Conservation (phyloP, 495 filamentous ascomycete genomes). For the Bacidia rubella region DNA sequence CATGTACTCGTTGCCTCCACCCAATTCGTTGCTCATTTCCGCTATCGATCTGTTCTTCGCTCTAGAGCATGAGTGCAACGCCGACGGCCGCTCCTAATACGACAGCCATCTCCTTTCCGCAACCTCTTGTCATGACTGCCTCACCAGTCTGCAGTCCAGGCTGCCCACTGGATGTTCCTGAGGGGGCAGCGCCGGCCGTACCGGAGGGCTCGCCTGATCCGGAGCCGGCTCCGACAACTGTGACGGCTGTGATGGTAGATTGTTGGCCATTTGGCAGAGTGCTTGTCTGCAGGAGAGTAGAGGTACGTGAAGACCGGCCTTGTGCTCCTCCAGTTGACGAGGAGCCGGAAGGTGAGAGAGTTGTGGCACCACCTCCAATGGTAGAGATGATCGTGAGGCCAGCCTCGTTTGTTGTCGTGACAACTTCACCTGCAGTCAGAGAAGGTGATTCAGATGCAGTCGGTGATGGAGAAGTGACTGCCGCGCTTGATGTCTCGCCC, state of each 20-base stretch:
- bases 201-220: constrained; percentile 16
- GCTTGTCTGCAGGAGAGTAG: constrained; percentile 31
- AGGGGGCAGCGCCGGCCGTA: constrained; percentile 10
- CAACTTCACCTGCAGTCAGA: constrained; percentile 14
- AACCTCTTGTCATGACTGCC: constrained; percentile 21
- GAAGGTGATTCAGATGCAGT: constrained; percentile 12
- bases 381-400: constrained; percentile 17
- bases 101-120: constrained; percentile 28
- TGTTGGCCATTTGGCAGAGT: constrained; percentile 60
- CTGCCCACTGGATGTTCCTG: constrained; percentile 5
- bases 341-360: constrained; percentile 18
- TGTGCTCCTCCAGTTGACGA: constrained; percentile 19
- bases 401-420: constrained; percentile 15
- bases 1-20: background rate
- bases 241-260: constrained; percentile 35
- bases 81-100: constrained; percentile 25
- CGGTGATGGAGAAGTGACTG: constrained; percentile 4
- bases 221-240: constrained; percentile 27
- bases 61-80: constrained; percentile 20
- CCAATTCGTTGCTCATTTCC: background rate
- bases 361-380: constrained; percentile 16
- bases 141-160: constrained; percentile 34
- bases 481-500: constrained; percentile 12
- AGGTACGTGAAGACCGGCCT: constrained; percentile 19
- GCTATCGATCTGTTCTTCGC: constrained; percentile 9